phyloP scores from a whole-genome alignment of 1,139 yeast species.

The Pichia sp. region DNA sequence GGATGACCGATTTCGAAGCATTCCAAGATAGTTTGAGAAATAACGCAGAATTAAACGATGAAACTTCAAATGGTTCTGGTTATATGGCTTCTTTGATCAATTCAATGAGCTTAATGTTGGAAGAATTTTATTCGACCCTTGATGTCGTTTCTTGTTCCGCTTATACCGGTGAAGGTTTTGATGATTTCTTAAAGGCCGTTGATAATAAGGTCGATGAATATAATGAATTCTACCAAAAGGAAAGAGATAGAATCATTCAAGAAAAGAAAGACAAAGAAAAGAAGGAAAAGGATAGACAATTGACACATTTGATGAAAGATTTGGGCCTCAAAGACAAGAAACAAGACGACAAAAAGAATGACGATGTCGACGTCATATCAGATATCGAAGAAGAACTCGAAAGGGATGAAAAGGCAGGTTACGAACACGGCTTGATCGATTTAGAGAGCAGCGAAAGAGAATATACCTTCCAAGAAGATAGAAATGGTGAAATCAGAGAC shows the following conservation, averaged over 20 bases:
- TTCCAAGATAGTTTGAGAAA: constrained; percentile 77
- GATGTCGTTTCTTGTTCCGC: constrained; percentile 93
- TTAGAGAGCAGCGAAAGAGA: constrained; percentile 58
- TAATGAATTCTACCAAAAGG: constrained; percentile 77
- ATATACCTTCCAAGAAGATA: constrained; percentile 74
- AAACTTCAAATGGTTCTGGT: constrained; percentile 72
- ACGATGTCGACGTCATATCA: constrained; percentile 46
- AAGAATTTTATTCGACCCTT: constrained; percentile 90
- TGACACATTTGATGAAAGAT: constrained; percentile 78
- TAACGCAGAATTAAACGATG: constrained; percentile 62
- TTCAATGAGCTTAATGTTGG: constrained; percentile 94
- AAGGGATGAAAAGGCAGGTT: constrained; percentile 46
- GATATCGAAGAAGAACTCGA: constrained; percentile 32
- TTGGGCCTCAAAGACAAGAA: constrained; percentile 57
- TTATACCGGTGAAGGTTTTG: constrained; percentile 91
- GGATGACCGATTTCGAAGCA: constrained; percentile 97
- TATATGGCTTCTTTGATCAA: constrained; percentile 94
- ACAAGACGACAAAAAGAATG: constrained; percentile 26
- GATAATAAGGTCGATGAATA: constrained; percentile 89
- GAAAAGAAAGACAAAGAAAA: constrained; percentile 78
- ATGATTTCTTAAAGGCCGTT: constrained; percentile 80
- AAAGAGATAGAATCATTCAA: constrained; percentile 77
- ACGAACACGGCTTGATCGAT: constrained; percentile 51
- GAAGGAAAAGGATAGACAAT: constrained; percentile 66
- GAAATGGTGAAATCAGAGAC: constrained; percentile 55